Percentiles rank a stretch among this genome's conserved stretches.
Evolutionary conservation across 371 early-diverging fungal species (phyloP).

Genomic region (Rhizopus microsporus): DNA sequence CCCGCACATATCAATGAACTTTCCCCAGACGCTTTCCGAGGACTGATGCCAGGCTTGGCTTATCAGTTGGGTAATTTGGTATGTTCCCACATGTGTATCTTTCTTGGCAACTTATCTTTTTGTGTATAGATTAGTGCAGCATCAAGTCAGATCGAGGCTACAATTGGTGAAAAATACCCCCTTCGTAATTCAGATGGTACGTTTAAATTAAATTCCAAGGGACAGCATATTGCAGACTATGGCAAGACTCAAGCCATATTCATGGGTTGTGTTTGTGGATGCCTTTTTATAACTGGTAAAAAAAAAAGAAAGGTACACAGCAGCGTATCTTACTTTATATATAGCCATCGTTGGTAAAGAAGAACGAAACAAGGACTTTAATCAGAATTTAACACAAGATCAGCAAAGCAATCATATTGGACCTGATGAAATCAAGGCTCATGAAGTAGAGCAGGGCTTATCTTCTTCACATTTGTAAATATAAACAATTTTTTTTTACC

Average conservation of each 20-base stretch:
- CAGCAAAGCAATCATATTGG: slow-evolving; percentile 23
- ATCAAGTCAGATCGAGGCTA: slow-evolving; percentile 68
- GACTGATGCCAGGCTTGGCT: slow-evolving; percentile 67
- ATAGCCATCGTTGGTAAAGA: slow-evolving; percentile 46
- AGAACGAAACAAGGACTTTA: slow-evolving; percentile 44
- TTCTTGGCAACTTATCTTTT: not conserved
- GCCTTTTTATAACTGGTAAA: slow-evolving; percentile 43
- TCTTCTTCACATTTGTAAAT: slow-evolving; percentile 3
- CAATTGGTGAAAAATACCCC: slow-evolving; percentile 56
- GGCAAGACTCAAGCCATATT: slow-evolving; percentile 66
- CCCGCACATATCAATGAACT: slow-evolving; percentile 73
- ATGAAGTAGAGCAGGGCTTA: slow-evolving; percentile 31
- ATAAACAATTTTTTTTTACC: not conserved
- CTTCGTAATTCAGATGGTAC: slow-evolving; percentile 37
- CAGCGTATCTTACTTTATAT: not conserved
- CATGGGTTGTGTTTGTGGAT: slow-evolving; percentile 56
- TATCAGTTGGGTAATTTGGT: slow-evolving; percentile 73
- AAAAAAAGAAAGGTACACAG: not conserved
- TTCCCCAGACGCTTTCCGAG: slow-evolving; percentile 65
- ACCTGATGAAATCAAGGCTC: slow-evolving; percentile 26
- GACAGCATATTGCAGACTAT: slow-evolving; percentile 60
- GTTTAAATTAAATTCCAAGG: slow-evolving; percentile 33
- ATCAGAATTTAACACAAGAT: slow-evolving; percentile 33
- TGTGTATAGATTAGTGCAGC: slow-evolving; percentile 56
- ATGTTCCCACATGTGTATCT: slow-evolving; percentile 1